These are phyloP conservation scores for Chaetomium sp. DNA, from an alignment of 2,329 filamentous ascomycete species.

Conservation along the genomic window DNA sequence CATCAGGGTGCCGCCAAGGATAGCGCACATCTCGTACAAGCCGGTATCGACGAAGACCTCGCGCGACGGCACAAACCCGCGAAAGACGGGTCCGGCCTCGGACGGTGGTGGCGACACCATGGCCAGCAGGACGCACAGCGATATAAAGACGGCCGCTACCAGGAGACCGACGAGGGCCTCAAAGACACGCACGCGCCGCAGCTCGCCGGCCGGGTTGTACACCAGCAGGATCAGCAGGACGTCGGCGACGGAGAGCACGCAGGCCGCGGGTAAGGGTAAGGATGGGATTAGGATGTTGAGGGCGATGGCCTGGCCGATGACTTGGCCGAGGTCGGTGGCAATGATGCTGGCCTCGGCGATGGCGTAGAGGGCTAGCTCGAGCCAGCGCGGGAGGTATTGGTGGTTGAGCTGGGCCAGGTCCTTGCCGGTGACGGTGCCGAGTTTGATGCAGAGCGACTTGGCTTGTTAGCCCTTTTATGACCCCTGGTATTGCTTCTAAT, in stretches of 20 bases:
- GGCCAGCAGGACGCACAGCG: conserved; percentile 64
- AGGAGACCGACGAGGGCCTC: conserved; percentile 57
- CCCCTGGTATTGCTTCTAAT: too few relatives aligned
- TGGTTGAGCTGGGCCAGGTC: conserved; percentile 62
- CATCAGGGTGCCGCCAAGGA: conserved; percentile 71
- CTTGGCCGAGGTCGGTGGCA: conserved; percentile 58
- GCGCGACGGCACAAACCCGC: conserved; percentile 57
- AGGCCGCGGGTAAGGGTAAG: conserved; percentile 60
- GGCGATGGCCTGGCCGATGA: conserved; percentile 65
- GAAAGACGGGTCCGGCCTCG: conserved; percentile 51
- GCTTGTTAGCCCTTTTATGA: neutral
- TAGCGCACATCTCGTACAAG: conserved; percentile 64
- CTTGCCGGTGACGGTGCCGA: conserved; percentile 62
- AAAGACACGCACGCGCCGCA: conserved; percentile 55
- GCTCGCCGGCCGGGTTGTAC: conserved; percentile 53
- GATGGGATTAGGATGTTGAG: conserved; percentile 58
- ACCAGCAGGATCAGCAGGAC: conserved; percentile 63
- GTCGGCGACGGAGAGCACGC: conserved; percentile 61
- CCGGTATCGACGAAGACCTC: conserved; percentile 52
- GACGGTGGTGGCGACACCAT: conserved; percentile 45
- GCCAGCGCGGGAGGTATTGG: conserved; percentile 58
- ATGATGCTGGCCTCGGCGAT: conserved; percentile 63
- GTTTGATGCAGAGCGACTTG: conserved; percentile 58
- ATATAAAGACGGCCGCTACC: conserved; percentile 62
- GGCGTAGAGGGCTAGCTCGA: conserved; percentile 55